These are phyloP conservation scores for Chalaropsis ovoidea DNA, from an alignment of 2,329 filamentous ascomycete species.

Conservation along the genomic window DNA sequence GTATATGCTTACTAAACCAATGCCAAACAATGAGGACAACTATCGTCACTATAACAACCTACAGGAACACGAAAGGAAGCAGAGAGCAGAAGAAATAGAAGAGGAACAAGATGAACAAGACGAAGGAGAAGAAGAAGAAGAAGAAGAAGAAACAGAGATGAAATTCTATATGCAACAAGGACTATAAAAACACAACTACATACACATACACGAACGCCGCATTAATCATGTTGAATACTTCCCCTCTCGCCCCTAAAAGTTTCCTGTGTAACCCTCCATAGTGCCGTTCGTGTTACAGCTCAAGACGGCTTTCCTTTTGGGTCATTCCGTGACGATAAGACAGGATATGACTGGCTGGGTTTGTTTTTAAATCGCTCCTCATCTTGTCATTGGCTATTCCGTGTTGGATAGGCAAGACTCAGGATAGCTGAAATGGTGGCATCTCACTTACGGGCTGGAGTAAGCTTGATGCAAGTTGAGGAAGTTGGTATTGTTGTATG, in stretches of 20 bases:
- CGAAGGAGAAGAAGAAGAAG: background rate
- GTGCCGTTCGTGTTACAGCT: background rate
- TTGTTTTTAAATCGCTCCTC: background rate
- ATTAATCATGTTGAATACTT: conserved; percentile 12
- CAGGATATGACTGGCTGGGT: background rate
- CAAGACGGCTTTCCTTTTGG: background rate
- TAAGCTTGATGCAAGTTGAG: too few relatives aligned
- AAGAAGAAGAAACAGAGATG: background rate
- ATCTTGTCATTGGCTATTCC: background rate
- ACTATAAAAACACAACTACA: conserved; percentile 3
- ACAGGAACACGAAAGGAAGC: too few relatives aligned
- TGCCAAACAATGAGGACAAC: too few relatives aligned
- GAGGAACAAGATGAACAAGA: too few relatives aligned
- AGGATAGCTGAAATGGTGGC: too few relatives aligned
- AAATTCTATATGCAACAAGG: background rate
- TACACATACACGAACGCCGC: background rate
- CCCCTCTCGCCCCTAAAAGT: background rate
- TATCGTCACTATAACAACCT: too few relatives aligned
- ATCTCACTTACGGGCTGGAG: too few relatives aligned
- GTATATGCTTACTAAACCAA: too few relatives aligned
- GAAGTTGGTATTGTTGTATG: too few relatives aligned
- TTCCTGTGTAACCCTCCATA: conserved; percentile 11
- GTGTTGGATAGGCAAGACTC: too few relatives aligned
- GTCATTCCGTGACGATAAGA: background rate
- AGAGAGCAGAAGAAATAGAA: too few relatives aligned